Conservation (phyloP, 129 eudicot species). For the Silybum marianum region DNA sequence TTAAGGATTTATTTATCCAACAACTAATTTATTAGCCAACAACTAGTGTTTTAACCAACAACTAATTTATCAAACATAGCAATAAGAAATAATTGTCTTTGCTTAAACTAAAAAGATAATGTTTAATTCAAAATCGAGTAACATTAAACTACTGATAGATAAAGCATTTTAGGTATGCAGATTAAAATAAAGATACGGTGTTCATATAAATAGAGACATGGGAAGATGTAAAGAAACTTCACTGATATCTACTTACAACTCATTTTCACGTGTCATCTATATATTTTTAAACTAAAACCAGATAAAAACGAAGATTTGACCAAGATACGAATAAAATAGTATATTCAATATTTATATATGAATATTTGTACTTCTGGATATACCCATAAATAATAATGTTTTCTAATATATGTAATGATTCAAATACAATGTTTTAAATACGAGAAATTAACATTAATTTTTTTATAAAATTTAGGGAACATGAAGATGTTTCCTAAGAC, state of each 20-base stretch:
- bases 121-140: conserved; percentile 11
- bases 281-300: background rate
- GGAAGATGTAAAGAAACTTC: conserved; percentile 34
- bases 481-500: conserved; percentile 38
- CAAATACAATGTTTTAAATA: background rate
- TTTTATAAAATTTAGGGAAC: conserved; percentile 20
- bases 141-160: background rate
- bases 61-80: background rate
- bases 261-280: conserved; percentile 34
- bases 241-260: conserved; percentile 26
- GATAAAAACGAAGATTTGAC: background rate
- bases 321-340: conserved; percentile 19
- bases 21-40: too few relatives aligned
- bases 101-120: background rate
- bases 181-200: conserved; percentile 24
- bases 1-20: too few relatives aligned
- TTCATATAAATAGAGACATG: conserved; percentile 25
- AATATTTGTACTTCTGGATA: background rate
- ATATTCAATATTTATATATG: background rate
- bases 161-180: conserved; percentile 3
- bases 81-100: background rate
- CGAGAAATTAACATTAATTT: conserved; percentile 1
- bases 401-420: background rate
- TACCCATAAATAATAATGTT: conserved; percentile 3
- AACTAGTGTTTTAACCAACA: too few relatives aligned